phyloP scores from a whole-genome alignment of 2,329 filamentous ascomycete species.

The Endothia cerciana region DNA sequence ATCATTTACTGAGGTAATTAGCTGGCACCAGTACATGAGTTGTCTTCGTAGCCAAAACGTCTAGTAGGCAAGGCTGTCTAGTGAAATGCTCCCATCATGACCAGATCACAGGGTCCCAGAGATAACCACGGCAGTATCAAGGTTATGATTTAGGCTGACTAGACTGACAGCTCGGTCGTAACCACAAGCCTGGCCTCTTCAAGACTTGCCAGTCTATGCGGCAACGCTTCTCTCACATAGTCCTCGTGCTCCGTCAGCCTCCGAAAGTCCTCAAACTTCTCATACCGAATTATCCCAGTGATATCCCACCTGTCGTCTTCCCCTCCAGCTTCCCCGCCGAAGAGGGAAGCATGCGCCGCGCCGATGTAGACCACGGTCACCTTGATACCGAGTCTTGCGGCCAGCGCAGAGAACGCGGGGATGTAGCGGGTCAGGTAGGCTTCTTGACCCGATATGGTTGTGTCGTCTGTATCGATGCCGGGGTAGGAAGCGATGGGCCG shows the following conservation, averaged over 20 bases:
- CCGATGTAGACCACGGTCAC: neutral
- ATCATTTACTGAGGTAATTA: too few species aligned
- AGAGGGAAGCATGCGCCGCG: neutral
- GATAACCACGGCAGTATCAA: neutral
- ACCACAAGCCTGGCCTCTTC: conserved; percentile 6
- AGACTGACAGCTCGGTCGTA: neutral
- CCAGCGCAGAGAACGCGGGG: neutral
- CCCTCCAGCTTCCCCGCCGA: neutral
- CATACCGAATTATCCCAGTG: neutral
- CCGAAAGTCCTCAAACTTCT: conserved; percentile 2
- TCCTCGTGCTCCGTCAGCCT: conserved; percentile 1
- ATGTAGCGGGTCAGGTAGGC: neutral
- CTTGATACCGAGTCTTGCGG: neutral
- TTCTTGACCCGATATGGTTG: neutral
- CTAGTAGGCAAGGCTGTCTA: too few species aligned
- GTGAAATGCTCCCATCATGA: too few species aligned
- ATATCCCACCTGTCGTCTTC: neutral
- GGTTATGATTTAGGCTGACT: neutral
- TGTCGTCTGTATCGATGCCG: neutral
- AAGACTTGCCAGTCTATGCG: conserved; percentile 1
- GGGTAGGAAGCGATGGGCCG: neutral
- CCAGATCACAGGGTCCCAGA: too few species aligned
- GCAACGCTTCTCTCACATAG: neutral
- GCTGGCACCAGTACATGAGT: too few species aligned
- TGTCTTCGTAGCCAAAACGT: too few species aligned